Percentiles rank a stretch among this genome's conserved stretches.
Conservation (phyloP, 768 basidiomycete genomes). For the Podaxis sp. region DNA sequence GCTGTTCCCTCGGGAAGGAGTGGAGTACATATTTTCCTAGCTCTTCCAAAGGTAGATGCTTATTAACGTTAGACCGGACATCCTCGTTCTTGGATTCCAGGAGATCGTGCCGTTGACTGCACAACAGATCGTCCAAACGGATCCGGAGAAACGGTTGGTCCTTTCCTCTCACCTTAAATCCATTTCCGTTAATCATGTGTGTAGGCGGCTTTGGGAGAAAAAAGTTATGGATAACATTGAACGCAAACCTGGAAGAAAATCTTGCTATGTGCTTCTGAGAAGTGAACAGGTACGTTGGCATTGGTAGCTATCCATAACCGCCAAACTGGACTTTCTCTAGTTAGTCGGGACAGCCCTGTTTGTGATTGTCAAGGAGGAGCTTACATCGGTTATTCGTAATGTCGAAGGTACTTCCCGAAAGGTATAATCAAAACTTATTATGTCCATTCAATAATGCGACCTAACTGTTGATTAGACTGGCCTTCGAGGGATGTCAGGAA, state of each 20-base stretch:
- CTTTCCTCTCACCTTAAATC: neutral
- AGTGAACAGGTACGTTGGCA: conserved; percentile 76
- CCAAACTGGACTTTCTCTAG: conserved; percentile 37
- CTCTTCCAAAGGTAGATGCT: conserved; percentile 18
- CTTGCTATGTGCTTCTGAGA: conserved; percentile 81
- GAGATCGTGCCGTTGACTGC: conserved; percentile 98
- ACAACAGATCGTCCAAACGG: conserved; percentile 94
- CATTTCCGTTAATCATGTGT: neutral
- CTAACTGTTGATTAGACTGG: conserved; percentile 58
- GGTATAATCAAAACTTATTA: conserved; percentile 38
- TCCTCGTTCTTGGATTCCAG: conserved; percentile 91
- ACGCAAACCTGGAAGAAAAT: conserved; percentile 61
- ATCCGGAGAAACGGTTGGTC: conserved; percentile 83
- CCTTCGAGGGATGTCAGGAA: conserved; percentile 90
- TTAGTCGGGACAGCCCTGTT: conserved; percentile 94
- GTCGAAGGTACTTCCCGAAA: conserved; percentile 93
- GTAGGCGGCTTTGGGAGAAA: conserved; percentile 84
- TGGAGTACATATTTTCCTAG: conserved; percentile 26
- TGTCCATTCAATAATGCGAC: neutral
- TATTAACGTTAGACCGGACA: conserved; percentile 63
- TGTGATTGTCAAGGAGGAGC: conserved; percentile 74
- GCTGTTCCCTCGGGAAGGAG: conserved; percentile 85
- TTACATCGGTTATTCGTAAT: conserved; percentile 80
- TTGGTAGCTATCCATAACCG: conserved; percentile 12
- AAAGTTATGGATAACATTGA: conserved; percentile 80